A percentile compares a stretch with the other conserved stretches of the same genome.
These are phyloP conservation scores for Puccinellia tenuiflora DNA, from an alignment of 176 grass and related monocot species.

Conservation along the genomic window DNA sequence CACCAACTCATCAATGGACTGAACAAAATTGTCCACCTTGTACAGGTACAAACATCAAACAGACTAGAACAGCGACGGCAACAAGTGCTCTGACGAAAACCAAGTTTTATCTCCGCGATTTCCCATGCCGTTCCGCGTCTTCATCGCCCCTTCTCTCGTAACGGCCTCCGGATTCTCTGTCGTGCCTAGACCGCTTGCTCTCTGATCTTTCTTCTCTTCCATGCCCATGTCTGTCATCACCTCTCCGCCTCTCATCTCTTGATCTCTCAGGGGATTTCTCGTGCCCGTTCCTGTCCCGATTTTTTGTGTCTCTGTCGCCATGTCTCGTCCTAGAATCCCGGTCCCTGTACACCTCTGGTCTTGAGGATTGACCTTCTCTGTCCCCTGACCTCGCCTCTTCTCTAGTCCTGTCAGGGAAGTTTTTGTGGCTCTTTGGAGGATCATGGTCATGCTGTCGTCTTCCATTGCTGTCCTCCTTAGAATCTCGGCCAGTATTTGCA, in stretches of 20 bases:
- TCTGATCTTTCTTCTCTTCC: slow-evolving; percentile 36
- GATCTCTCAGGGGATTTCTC: slow-evolving; percentile 37
- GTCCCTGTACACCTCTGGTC: slow-evolving; percentile 24
- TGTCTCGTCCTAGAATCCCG: slow-evolving; percentile 18
- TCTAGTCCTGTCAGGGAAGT: background rate
- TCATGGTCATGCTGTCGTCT: slow-evolving; percentile 42
- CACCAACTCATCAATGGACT: background rate
- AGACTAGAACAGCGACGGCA: background rate
- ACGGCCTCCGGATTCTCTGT: slow-evolving; percentile 10
- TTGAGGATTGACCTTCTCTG: slow-evolving; percentile 35
- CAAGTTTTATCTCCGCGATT: background rate
- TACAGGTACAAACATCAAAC: slow-evolving; percentile 16
- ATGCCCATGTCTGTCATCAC: background rate
- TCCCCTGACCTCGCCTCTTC: slow-evolving; percentile 15
- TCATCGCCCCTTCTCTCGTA: slow-evolving; percentile 5
- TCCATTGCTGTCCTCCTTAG: slow-evolving; percentile 46
- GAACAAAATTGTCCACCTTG: background rate
- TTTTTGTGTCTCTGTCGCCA: slow-evolving; percentile 15
- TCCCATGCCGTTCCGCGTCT: background rate
- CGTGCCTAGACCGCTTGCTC: slow-evolving; percentile 11
- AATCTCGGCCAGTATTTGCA: slow-evolving; percentile 55
- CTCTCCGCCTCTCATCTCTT: slow-evolving; percentile 23
- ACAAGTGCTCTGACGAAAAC: background rate
- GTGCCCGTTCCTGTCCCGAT: background rate
- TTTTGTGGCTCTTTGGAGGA: slow-evolving; percentile 40